phyloP scores from a whole-genome alignment of 257 asterid species.

The Marsdenia floribunda region DNA sequence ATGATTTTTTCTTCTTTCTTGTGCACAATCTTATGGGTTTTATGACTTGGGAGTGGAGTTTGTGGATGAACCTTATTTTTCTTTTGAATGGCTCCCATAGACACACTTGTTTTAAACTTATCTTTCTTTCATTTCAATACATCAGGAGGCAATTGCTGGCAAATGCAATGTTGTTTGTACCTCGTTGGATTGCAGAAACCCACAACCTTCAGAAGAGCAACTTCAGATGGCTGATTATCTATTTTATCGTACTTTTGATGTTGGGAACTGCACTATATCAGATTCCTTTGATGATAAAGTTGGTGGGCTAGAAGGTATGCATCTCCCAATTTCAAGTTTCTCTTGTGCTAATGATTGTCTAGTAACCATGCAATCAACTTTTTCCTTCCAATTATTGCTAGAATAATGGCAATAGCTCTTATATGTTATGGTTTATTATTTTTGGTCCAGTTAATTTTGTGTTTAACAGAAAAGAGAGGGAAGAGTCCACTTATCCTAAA shows the following conservation, averaged over 20 bases:
- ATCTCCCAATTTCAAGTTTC: slow-evolving; percentile 9
- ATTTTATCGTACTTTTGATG: slow-evolving; percentile 76
- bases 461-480: slow-evolving; percentile 51
- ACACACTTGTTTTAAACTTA: background rate
- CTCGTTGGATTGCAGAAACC: slow-evolving; percentile 69
- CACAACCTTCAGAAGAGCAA: slow-evolving; percentile 65
- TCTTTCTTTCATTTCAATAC: slow-evolving; percentile 6
- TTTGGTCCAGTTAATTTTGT: slow-evolving; percentile 64
- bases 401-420: slow-evolving; percentile 23
- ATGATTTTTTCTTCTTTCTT: background rate
- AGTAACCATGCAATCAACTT: background rate
- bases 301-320: slow-evolving; percentile 77
- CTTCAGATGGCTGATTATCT: slow-evolving; percentile 61
- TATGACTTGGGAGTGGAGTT: background rate
- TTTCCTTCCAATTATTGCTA: slow-evolving; percentile 12
- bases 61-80: background rate
- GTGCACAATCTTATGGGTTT: background rate
- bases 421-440: slow-evolving; percentile 29
- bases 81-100: background rate
- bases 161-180: slow-evolving; percentile 81
- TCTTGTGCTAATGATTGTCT: background rate
- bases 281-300: slow-evolving; percentile 52
- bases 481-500: slow-evolving; percentile 22
- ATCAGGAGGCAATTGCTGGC: slow-evolving; percentile 88
- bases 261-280: slow-evolving; percentile 39